phyloP scores from a whole-genome alignment of 1,284 basidiomycete genomes.

The Tausonia pullulans region DNA sequence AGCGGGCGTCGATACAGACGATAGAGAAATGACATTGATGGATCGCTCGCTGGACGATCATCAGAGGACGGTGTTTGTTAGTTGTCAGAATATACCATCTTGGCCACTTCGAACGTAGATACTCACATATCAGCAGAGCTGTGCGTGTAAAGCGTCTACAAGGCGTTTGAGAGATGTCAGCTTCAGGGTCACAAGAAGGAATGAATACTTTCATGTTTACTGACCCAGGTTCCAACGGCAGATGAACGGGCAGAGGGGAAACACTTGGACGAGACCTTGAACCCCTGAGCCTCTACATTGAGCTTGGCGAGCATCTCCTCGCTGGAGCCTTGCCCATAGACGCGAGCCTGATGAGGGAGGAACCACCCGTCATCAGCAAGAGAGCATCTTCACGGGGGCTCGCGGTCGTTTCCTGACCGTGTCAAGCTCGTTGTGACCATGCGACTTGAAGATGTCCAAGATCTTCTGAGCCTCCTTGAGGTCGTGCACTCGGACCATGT shows the following conservation, averaged over 20 bases:
- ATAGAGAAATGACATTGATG: not conserved
- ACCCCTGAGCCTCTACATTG: not conserved
- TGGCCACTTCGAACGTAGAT: not conserved
- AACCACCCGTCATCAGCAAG: not conserved
- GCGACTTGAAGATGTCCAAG: slow-evolving; percentile 30
- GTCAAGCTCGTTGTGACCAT: slow-evolving; percentile 33
- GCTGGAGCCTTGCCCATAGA: not conserved
- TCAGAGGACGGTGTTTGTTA: not conserved
- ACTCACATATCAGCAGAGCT: not conserved
- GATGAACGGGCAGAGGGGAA: slow-evolving; percentile 19
- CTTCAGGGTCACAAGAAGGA: no score
- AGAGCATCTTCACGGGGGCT: slow-evolving; percentile 15
- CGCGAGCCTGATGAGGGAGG: not conserved
- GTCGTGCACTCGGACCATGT: slow-evolving; percentile 23
- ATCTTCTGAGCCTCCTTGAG: slow-evolving; percentile 28
- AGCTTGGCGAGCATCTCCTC: slow-evolving; percentile 6
- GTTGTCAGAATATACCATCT: not conserved
- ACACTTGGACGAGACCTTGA: slow-evolving; percentile 21
- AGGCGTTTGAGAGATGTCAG: no score
- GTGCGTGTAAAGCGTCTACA: not conserved
- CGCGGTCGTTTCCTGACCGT: slow-evolving; percentile 22
- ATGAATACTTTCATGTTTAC: not conserved
- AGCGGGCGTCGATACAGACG: not conserved
- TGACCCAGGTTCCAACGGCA: not conserved
- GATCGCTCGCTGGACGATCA: not conserved